A percentile compares a stretch with the other conserved stretches of the same genome.
Conservation (phyloP, 2,329 filamentous ascomycete species). For the Ramichloridium luteum region DNA sequence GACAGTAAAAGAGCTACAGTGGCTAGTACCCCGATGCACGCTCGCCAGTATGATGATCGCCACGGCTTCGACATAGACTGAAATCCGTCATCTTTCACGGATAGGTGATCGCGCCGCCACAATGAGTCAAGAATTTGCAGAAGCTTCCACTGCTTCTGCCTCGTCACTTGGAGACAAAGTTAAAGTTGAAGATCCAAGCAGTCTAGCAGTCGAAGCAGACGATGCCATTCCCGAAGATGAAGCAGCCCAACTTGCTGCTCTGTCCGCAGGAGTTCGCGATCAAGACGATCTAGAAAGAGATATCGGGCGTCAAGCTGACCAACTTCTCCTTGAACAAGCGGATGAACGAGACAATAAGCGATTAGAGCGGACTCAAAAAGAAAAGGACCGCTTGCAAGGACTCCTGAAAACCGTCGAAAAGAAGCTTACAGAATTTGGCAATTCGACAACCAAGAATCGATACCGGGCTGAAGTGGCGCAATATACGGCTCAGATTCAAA, state of each 20-base stretch:
- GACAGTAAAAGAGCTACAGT: too few species aligned
- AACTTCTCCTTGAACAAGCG: slow-evolving; percentile 48
- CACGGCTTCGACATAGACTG: too few species aligned
- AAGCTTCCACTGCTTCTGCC: too few species aligned
- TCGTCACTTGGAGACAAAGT: too few species aligned
- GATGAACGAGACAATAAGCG: slow-evolving; percentile 52
- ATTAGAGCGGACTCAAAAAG: slow-evolving; percentile 43
- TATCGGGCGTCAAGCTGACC: slow-evolving; percentile 56
- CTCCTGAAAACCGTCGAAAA: slow-evolving; percentile 51
- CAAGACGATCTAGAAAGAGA: slow-evolving; percentile 87
- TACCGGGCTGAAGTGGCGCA: slow-evolving; percentile 54
- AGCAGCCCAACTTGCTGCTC: slow-evolving; percentile 27
- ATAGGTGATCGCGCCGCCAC: too few species aligned
- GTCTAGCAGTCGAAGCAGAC: too few species aligned
- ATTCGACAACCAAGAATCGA: slow-evolving; percentile 44
- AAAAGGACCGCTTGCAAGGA: slow-evolving; percentile 47
- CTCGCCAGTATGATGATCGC: too few species aligned
- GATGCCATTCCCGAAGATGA: slow-evolving; percentile 19
- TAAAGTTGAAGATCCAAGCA: too few species aligned
- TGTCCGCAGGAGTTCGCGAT: slow-evolving; percentile 48
- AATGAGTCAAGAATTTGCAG: not conserved
- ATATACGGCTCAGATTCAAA: slow-evolving; percentile 51
- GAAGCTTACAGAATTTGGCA: slow-evolving; percentile 43
- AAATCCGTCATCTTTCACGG: too few species aligned
- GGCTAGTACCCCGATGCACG: too few species aligned